Evolutionary conservation across 108 stramenopile species (phyloP), one percentile per base, ranked within the genome.

Genomic region (Cylindrotheca fusiformis): DNA sequence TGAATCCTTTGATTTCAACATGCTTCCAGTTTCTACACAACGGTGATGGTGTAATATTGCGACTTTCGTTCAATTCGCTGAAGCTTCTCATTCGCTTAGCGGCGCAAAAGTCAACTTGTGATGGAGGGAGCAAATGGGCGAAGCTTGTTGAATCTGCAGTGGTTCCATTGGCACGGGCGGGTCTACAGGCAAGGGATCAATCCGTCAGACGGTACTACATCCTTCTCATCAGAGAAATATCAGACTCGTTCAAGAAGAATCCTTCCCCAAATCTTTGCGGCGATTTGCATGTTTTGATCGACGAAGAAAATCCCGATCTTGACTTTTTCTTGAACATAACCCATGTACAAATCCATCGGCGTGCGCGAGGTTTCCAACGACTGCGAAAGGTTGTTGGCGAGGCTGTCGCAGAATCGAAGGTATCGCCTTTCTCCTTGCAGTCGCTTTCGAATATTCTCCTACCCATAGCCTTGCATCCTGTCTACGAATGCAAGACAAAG

Each of bases 321-420:
- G 96, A 97, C 71, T 97, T 99, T 60, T 97, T 99, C 73, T 63
- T 87, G 24, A 96, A 95, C 63, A 66, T 95, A 4, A 90, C 91
- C 17, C 98, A 99, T 75, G 90, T 99, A 10, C 98, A 99, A 67
- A 70, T 95, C 28, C 98, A 99, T 74, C 88, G 98, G 28, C 82
- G 97, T 58, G 74, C 78, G 0, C 66, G 93, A 28, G 96, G 94
- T 27, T 72, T 99, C 21, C 72, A 72, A 23, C 56, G 90, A 41
- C 71, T 95, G n/a, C 69, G 89, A 23, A 91, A 82, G 60, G 48
- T 66, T 20, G 60, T 94, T 10, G 64, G 17, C 8, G 57, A 67
- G 32, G 48, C 52, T 1, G 47, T 51, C 12, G 65, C 36, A 23
- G n/a, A 63, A 21, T 0, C 26, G 31, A 2, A 8, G 8, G 10